Percentiles rank a stretch among this genome's conserved stretches.
Evolutionary conservation across 2,329 filamentous ascomycete species (phyloP).

Genomic region (Dactylellina cionopaga): DNA sequence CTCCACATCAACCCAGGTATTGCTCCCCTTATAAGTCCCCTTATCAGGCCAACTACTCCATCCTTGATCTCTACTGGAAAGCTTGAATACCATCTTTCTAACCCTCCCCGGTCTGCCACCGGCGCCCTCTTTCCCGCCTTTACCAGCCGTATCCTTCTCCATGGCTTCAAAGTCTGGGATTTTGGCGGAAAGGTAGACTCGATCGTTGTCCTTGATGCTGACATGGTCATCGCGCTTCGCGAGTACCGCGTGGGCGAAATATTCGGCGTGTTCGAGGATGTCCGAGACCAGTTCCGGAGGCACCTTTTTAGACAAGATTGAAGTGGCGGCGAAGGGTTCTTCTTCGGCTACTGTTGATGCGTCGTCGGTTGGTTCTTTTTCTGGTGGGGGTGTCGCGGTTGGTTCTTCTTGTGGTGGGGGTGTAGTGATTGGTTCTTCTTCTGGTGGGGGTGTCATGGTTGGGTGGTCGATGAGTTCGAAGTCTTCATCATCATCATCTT

Average conservation of each 20-base stretch:
- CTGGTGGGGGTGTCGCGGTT: not conserved
- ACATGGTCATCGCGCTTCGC: not conserved
- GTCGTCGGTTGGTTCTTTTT: not conserved
- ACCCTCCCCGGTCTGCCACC: conserved; percentile 32
- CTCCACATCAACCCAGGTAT: conserved; percentile 47
- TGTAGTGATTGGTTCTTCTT: not conserved
- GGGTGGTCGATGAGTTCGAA: not conserved
- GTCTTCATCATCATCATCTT: not conserved
- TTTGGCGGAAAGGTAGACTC: conserved; percentile 21
- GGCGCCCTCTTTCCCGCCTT: conserved; percentile 5
- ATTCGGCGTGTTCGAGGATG: conserved; percentile 41
- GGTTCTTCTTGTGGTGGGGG: not conserved
- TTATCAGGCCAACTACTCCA: conserved; percentile 22
- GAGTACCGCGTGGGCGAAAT: conserved; percentile 18
- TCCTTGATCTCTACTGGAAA: conserved; percentile 35
- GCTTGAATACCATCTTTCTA: conserved; percentile 27
- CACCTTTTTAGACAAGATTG: not conserved
- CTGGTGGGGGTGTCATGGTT: not conserved
- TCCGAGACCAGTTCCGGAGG: conserved; percentile 26
- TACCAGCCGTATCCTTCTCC: conserved; percentile 25
- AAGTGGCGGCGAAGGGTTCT: conserved; percentile 4
- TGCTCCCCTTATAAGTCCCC: conserved; percentile 9
- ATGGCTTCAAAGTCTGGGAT: conserved; percentile 34
- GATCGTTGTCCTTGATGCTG: conserved; percentile 5
- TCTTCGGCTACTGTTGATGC: not conserved